Evolutionary conservation across 768 basidiomycete species (phyloP).

Genomic region (Imleria badia): DNA sequence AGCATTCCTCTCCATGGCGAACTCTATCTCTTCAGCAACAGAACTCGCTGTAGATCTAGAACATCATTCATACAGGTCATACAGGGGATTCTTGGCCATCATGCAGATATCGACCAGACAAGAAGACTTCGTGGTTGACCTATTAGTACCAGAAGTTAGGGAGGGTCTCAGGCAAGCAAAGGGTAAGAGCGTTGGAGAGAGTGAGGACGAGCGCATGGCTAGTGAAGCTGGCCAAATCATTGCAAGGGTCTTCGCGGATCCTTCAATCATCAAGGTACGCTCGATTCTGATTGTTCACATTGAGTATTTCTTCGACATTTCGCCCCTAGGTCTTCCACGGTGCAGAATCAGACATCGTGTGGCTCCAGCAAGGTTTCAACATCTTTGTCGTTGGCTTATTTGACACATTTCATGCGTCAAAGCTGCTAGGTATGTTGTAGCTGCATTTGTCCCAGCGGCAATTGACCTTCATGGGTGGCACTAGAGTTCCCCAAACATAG

Average conservation of each 20-base stretch:
- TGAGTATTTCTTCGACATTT: neutral
- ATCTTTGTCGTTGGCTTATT: conserved; percentile 95
- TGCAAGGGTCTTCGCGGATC: conserved; percentile 62
- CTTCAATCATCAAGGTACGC: conserved; percentile 78
- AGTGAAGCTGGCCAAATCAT: conserved; percentile 48
- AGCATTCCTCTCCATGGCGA: conserved; percentile 62
- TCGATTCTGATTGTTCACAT: neutral
- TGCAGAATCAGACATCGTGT: conserved; percentile 89
- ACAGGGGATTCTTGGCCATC: conserved; percentile 84
- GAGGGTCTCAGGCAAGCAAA: conserved; percentile 74
- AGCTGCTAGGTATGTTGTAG: conserved; percentile 58
- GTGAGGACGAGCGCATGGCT: conserved; percentile 17
- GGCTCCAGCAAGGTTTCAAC: conserved; percentile 96
- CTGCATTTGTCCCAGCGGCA: neutral
- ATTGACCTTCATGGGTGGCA: neutral
- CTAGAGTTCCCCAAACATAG: conserved; percentile 82
- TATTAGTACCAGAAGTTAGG: conserved; percentile 59
- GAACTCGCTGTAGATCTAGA: conserved; percentile 96
- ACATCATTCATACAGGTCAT: conserved; percentile 87
- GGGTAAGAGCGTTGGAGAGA: conserved; percentile 8
- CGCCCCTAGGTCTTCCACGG: conserved; percentile 82
- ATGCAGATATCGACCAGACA: conserved; percentile 89
- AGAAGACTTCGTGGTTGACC: conserved; percentile 86
- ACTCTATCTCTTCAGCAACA: conserved; percentile 55
- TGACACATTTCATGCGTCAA: conserved; percentile 95